Conservation (phyloP, 495 filamentous ascomycete species). For the Annulohypoxylon bovei region DNA sequence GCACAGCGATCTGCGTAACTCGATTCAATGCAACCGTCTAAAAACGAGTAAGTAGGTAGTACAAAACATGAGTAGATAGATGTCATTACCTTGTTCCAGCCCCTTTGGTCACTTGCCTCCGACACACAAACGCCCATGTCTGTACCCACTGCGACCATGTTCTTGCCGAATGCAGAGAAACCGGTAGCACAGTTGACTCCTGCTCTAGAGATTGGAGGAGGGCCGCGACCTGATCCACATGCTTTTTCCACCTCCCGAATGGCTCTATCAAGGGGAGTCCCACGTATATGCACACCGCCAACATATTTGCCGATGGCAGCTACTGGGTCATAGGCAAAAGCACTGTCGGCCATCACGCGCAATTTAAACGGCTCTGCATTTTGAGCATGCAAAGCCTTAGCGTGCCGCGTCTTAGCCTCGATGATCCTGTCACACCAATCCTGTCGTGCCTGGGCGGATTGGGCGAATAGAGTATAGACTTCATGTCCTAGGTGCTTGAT, state of each 20-base stretch:
- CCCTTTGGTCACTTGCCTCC: conserved; percentile 83
- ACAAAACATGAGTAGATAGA: conserved; percentile 9
- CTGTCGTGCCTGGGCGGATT: conserved; percentile 72
- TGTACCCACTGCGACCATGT: conserved; percentile 94
- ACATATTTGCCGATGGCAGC: conserved; percentile 56
- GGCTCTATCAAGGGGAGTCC: conserved; percentile 90
- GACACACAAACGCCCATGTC: conserved; percentile 93
- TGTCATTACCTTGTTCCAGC: conserved; percentile 80
- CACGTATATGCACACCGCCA: conserved; percentile 69
- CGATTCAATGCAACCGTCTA: conserved; percentile 76
- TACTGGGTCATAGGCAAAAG: conserved; percentile 84
- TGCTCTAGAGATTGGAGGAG: conserved; percentile 80
- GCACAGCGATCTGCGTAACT: conserved; percentile 92
- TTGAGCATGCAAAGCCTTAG: conserved; percentile 85
- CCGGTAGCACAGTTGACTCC: conserved; percentile 91
- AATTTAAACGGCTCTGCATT: conserved; percentile 97
- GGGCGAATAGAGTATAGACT: conserved; percentile 87
- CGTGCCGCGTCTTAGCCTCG: conserved; percentile 92
- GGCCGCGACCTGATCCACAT: conserved; percentile 73
- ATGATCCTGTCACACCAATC: conserved; percentile 96
- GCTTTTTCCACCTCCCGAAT: conserved; percentile 85
- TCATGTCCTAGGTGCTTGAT: conserved; percentile 97
- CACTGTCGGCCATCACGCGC: conserved; percentile 88
- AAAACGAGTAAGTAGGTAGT: conserved; percentile 21
- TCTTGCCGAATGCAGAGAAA: conserved; percentile 81